Percentiles rank a stretch among this genome's conserved stretches.
These are phyloP conservation scores for Gastrodia elata DNA, from an alignment of 106 monocot species.

Conservation along the genomic window DNA sequence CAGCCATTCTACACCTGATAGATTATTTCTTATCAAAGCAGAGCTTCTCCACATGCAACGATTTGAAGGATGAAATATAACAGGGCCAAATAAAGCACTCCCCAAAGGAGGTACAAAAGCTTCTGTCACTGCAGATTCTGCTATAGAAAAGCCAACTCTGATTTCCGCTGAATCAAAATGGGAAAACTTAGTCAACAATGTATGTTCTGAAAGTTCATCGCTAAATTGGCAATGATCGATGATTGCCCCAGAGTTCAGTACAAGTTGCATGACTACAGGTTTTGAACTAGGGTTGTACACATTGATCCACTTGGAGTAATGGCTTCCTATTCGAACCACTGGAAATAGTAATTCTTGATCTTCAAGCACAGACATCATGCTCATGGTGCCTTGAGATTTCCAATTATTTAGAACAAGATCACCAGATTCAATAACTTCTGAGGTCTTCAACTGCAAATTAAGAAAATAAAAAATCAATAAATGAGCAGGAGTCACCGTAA, in stretches of 20 bases:
- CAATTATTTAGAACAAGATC: slow-evolving; percentile 53
- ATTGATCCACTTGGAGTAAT: slow-evolving; percentile 46
- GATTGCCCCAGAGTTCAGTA: slow-evolving; percentile 55
- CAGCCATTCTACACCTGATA: slow-evolving; percentile 83
- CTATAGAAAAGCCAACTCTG: slow-evolving; percentile 52
- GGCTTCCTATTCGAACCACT: slow-evolving; percentile 44
- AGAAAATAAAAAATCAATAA: neutral
- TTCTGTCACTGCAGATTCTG: slow-evolving; percentile 44
- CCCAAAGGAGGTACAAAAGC: slow-evolving; percentile 44
- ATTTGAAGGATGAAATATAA: slow-evolving; percentile 56
- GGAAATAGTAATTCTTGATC: slow-evolving; percentile 59
- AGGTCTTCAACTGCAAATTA: slow-evolving; percentile 35
- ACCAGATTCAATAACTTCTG: slow-evolving; percentile 33
- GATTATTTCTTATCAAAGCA: slow-evolving; percentile 68
- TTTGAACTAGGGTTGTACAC: slow-evolving; percentile 55
- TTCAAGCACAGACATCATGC: slow-evolving; percentile 47
- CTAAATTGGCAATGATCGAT: slow-evolving; percentile 42
- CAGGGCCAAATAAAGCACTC: slow-evolving; percentile 53
- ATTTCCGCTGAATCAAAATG: slow-evolving; percentile 20
- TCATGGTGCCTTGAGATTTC: slow-evolving; percentile 60
- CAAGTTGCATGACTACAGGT: slow-evolving; percentile 55
- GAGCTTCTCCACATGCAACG: slow-evolving; percentile 74
- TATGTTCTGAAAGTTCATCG: slow-evolving; percentile 24
- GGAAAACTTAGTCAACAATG: slow-evolving; percentile 14
- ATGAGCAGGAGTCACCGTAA: neutral